Evolutionary conservation across 2,329 filamentous ascomycete species (phyloP), one percentile per base, ranked within the genome.

Genomic region (Phoma sp.): DNA sequence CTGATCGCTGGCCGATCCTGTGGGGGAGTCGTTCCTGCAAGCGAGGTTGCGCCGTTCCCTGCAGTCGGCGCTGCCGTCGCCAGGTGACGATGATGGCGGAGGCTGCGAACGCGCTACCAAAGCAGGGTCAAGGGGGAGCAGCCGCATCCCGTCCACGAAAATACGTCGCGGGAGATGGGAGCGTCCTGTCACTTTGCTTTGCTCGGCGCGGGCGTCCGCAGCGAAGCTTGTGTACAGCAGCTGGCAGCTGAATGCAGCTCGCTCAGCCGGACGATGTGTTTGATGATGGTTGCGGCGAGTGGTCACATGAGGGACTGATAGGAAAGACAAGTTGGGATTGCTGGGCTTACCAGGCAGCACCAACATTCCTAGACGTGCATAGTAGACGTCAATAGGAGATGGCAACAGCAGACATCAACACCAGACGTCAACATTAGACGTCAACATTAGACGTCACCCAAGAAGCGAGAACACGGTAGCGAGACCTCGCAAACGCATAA

Each of bases 1-100:
- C 45, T 53, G 52, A 47, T 53, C 49, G 45, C 42, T 48, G 42
- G 59, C 17, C 37, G 57, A 55, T 60, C 49, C 49, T 56, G 59
- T 60, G 60, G 54, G 55, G 53, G 30, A 47, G 47, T 36, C 30
- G 36, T 56, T 47, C 53, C 42, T 38, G 23, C 30, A 47, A 37
- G 37, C 43, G 38, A 53, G 33, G 37, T 42, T 26, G 53, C 32
- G 53, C 53, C 53, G 47, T 47, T 46, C 33, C 20, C 7, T 43
- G 38, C 40, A 26, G 15, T 42, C 40, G 34, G 52, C 20, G 32
- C 52, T 23, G 36, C 34, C 21, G 46, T 46, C 36, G 34, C 36
- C 14, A 33, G 17, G 37, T 47, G 46, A 37, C 33, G 46, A 56
- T 50, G 30, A n/a, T 37, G 36, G n/a, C 30, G 47, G 47, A 43